Base-by-base conservation (phyloP, 768 basidiomycete genomes). In the Lentinula raphanica region DNA sequence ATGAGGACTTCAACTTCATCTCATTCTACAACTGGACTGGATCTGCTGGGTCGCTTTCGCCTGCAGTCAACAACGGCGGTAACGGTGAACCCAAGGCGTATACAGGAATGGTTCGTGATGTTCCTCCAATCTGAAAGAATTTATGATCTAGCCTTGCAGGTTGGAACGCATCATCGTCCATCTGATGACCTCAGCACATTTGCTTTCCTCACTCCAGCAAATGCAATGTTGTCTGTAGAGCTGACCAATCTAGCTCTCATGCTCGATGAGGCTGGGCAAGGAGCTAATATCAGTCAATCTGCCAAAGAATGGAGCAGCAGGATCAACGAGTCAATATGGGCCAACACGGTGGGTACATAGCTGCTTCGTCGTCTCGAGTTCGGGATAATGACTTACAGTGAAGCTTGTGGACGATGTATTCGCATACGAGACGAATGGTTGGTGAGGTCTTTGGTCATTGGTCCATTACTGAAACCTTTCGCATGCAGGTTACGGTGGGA, bases 11-110 rank as follows among this genome's bases (percentile, higher is more conserved):
- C 73, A 85, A 88, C 68, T 83, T 86, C 64, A 74, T 90, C 54
- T 89, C 87, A 6, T 88, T 83, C 68, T 92, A 88, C 68, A 90
- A 88, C 66, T 92, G 89, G 90, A 90, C 89, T 5, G 89, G 90
- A 17, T 82, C 81, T 15, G 69, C 75, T 51, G 86, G 87, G 12
- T 74, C 86, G 15, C 75, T 90, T 44, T 76, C 83, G 35, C 87
- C 87, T 3, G 70, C 76, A 17, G 87, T 91, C 1, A 71, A 75
- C 48, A 91, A 92, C 67, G 70, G 65, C 0, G 90, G 90, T 5
- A 89, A 87, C 62, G 86, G 86, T 5, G 89, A 91, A 67, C 90
- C 86, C 0, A 90, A 86, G 65, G 84, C 78, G 7, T 87, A 81
- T 64, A 89, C 86, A 2, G 90, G 89, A 31, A 69, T 83, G 63